Base-by-base conservation (phyloP, 306 rosid genomes). In the Cucurbita moschata region DNA sequence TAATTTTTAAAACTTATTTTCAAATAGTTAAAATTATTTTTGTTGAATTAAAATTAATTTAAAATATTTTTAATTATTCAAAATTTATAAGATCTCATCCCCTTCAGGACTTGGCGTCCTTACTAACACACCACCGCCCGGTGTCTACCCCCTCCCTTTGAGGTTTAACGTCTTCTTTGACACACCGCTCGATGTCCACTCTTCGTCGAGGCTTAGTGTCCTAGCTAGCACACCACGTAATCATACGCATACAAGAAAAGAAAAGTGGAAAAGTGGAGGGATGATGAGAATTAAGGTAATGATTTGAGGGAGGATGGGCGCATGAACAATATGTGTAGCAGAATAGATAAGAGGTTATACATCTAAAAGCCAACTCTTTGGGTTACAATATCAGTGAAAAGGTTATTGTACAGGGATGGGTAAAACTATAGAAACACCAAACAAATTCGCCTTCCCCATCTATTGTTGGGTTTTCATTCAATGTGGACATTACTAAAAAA, bases 361-460 rank as follows among this genome's bases (percentile, higher is more conserved):
- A 49, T 49, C 74, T 70, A 70, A 70, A 70, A 50, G 60, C 60
- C 74, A 70, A 70, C 82, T 82, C 75, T 61, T 69, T 55, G 40
- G 44, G 72, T 79, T 39, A 44, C 69, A 55, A 73, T 66, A 64
- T 43, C 18, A 69, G 73, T 75, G 44, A 53, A 70, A 68, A 53
- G 65, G 67, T 72, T 71, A 60, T 71, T 71, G 52, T 51, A 79
- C 98, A 94, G 66, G 72, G 88, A 83, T 82, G 77, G 86, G 91
- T 85, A 79, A 88, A 81, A 82, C 85, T 77, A 80, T 85, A 79
- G 77, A 82, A 78, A 82, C 83, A 86, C 84, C 80, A 84, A 83
- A 77, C 86, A 88, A 86, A 85, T 83, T 80, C 88, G 80, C 88
- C 84, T 83, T 84, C 94, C 94, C 94, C 94, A 79, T 82, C 84